Conservation (phyloP, 1,284 basidiomycete species). For the Afroboletus lepidellus region DNA sequence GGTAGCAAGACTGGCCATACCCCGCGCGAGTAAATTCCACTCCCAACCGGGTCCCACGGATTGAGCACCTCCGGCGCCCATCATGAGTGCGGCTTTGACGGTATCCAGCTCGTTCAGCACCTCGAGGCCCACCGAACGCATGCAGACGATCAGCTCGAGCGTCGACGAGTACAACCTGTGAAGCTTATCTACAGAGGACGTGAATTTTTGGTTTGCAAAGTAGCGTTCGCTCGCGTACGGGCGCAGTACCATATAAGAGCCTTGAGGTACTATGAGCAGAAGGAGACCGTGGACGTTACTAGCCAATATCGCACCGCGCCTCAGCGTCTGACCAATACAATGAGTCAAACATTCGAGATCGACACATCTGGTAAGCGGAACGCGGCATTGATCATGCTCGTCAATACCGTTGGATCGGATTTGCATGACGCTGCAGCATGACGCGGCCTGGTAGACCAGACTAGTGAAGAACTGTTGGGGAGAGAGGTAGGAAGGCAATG, state of each 20-base stretch:
- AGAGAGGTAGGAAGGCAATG: conserved; percentile 90
- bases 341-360: conserved; percentile 64
- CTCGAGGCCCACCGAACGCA: conserved; percentile 84
- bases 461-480: conserved; percentile 82
- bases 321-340: conserved; percentile 58
- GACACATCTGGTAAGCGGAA: conserved; percentile 85
- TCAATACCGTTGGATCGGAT: conserved; percentile 65
- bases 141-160: conserved; percentile 75
- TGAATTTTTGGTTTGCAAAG: conserved; percentile 80
- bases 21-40: conserved; percentile 37
- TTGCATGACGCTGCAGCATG: conserved; percentile 75
- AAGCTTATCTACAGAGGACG: conserved; percentile 84
- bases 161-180: conserved; percentile 80
- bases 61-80: conserved; percentile 66
- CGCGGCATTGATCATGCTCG: conserved; percentile 84
- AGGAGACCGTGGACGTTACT: conserved; percentile 22
- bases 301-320: conserved; percentile 78
- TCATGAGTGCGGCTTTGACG: conserved; percentile 80
- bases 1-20: conserved; percentile 36
- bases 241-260: conserved; percentile 73
- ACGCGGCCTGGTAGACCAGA: conserved; percentile 89
- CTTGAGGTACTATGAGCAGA: conserved; percentile 40
- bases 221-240: conserved; percentile 83
- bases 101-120: conserved; percentile 85
- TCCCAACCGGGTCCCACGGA: conserved; percentile 26